Evolutionary conservation across 2,329 filamentous ascomycete species (phyloP), one percentile per base, ranked within the genome.

Genomic region (Paecilomyces variotii): DNA sequence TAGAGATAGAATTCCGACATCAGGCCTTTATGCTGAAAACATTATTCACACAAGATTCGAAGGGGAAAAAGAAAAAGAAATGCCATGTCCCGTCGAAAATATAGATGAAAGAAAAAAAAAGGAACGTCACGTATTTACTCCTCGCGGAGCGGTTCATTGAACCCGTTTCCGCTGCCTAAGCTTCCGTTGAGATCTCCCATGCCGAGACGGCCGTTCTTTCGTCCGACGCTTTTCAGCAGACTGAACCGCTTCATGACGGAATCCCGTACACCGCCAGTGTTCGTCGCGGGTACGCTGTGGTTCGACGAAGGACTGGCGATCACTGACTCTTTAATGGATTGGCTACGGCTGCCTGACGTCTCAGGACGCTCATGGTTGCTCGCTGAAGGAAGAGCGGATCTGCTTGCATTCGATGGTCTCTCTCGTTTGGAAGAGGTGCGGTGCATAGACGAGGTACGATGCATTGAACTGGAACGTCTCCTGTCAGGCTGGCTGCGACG

Each of bases 221-320:
- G 87, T 30, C 88, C 87, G 55, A 91, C 80, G 7, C 71, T 71
- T 71, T 88, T 89, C 68, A 95, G 79, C 67, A 91, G 79, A 71
- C 89, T 94, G 64, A 95, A 79, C 68, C 91, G 78, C 77, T 91
- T 93, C 75, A 87, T 85, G 64, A 95, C 83, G 59, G 86, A 88
- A 35, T 83, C 84, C 56, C 83, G 82, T 67, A 72, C 69, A 26
- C 68, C 71, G 39, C 65, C 60, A 25, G 62, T 60, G 54, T 58
- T 64, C 56, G 62, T 59, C 27, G 59, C 26, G 34, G 27, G 54
- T 39, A 77, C 68, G 3, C 75, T 72, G 28, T 52, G 57, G 6
- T 28, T 45, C 3, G 55, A 35, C 0, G 57, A 45, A 9, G 59
- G 55, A 27, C 57, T 56, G 27, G 49, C 54, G 28, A 52, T 54